phyloP scores from a whole-genome alignment of 257 asterid species.

The Solanum gandarillasii region DNA sequence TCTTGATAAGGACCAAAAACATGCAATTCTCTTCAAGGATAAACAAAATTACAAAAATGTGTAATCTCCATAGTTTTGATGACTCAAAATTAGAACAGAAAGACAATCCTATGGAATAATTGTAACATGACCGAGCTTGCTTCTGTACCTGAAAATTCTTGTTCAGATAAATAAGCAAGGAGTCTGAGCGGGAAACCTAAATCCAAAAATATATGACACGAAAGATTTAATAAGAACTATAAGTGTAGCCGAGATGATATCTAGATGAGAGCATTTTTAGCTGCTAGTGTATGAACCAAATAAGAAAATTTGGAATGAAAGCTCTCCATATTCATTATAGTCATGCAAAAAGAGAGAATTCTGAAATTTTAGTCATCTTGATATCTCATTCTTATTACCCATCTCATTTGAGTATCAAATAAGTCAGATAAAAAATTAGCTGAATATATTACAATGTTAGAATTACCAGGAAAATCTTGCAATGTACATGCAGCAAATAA shows the following conservation, averaged over 20 bases:
- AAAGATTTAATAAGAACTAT: neutral
- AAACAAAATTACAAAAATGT: too few relatives aligned
- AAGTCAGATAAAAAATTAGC: neutral
- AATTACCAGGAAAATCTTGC: neutral
- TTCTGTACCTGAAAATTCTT: too few relatives aligned
- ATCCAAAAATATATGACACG: neutral
- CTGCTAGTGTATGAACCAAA: neutral
- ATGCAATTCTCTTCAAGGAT: neutral
- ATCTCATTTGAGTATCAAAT: neutral
- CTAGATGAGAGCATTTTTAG: neutral
- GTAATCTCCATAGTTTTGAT: too few relatives aligned
- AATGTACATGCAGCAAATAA: neutral
- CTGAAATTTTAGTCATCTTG: neutral
- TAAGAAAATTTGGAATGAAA: neutral
- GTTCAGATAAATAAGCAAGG: neutral
- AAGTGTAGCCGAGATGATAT: neutral
- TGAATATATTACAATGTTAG: neutral
- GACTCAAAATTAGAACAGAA: neutral
- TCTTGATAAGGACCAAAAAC: neutral
- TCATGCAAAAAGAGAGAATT: neutral
- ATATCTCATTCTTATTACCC: neutral
- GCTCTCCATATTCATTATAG: neutral
- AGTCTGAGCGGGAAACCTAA: neutral
- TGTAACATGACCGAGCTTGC: too few relatives aligned
- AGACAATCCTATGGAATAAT: too few relatives aligned